phyloP scores from a whole-genome alignment of 768 basidiomycete species.

The Lyophyllum decastes region DNA sequence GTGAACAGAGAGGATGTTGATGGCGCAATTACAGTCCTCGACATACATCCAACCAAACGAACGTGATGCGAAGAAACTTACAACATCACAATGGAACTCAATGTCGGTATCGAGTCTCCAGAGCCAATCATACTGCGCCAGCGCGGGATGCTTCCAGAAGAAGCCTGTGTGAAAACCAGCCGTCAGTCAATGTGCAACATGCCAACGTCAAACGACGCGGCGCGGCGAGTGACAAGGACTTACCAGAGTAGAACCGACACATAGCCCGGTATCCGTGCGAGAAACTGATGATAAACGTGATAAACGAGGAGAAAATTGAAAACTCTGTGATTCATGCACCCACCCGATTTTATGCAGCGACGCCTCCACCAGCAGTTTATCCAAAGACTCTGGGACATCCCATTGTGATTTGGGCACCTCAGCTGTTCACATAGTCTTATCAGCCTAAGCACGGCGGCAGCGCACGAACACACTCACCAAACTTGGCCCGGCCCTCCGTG shows the following conservation, averaged over 20 bases:
- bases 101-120: conserved; percentile 33
- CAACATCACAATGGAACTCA: conserved; percentile 32
- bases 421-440: conserved; percentile 12
- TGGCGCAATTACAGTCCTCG: neutral
- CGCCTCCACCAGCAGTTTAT: conserved; percentile 20
- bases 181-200: neutral
- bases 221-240: neutral
- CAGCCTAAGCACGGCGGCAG: neutral
- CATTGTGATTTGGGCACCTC: conserved; percentile 23
- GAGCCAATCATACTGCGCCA: conserved; percentile 28
- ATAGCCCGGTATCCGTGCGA: conserved; percentile 29
- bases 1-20: neutral
- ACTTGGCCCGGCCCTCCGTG: conserved; percentile 27
- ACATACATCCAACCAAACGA: neutral
- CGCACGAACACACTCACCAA: conserved; percentile 18
- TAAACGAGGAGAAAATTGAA: neutral
- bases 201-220: neutral
- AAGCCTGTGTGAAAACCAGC: conserved; percentile 19
- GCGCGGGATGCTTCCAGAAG: conserved; percentile 29
- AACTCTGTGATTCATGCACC: neutral
- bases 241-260: conserved; percentile 33
- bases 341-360: conserved; percentile 27
- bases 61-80: conserved; percentile 8
- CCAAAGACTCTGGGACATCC: conserved; percentile 24
- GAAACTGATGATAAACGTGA: conserved; percentile 16